Base-by-base conservation (phyloP, 495 filamentous ascomycete genomes). In the Aspergillus haitiensis region DNA sequence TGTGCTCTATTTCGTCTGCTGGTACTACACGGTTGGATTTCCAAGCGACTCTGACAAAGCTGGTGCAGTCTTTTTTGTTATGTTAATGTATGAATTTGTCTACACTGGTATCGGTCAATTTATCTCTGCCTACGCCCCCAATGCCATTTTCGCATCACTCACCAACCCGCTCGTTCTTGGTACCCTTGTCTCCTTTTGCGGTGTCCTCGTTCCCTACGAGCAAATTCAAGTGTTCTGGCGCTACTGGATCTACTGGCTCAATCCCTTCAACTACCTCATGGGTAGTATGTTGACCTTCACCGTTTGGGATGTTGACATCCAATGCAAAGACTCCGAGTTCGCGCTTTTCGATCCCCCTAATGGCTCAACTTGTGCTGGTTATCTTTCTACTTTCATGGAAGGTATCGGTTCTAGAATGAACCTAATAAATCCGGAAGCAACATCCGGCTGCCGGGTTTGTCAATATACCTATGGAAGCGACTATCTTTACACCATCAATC, bases 241-340 rank as follows among this genome's bases (percentile, higher is more conserved):
- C 15, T 92, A 91, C 81, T 91, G 88, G 88, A 87, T 88, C 61
- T 91, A 91, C 72, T 85, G 80, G 55, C 71, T 89, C 61, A 87
- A 85, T 35, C 88, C 89, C 7, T 84, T 90, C 65, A 88, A 84
- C 15, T 91, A 92, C 60, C 70, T 88, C 7, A 82, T 89, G 49
- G 78, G 76, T 55, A 79, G 78, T 40, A 79, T 90, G 70, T 60
- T 90, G 36, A 78, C 82, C 0, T 80, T 80, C 11, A 78, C 72
- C 9, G 69, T 89, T 13, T 86, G 77, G 53, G 85, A 86, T 55
- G 78, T 79, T 1, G 35, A 73, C 0, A 78, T 89, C 3, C 44
- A 69, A 2, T 92, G 88, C 76, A 74, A 82, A 39, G 59, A 70
- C 2, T 78, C 76, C 57, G 88, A 92, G 68, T 79, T 77, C 37